phyloP scores from a whole-genome alignment of 192 early-diverging fungal genomes.

The Spizellomyces punctatus region DNA sequence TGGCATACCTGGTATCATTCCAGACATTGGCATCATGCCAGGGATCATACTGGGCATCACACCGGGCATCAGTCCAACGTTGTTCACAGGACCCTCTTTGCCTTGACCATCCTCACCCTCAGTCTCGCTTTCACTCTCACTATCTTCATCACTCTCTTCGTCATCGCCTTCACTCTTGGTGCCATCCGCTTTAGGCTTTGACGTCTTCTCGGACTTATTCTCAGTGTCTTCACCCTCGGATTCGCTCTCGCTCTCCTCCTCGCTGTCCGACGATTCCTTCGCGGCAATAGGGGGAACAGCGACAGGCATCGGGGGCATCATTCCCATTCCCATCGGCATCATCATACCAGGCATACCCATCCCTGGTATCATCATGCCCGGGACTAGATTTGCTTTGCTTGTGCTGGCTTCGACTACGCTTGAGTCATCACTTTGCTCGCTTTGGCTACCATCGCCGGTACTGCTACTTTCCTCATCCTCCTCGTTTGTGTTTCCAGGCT shows the following conservation, averaged over 20 bases:
- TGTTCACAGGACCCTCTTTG: constrained; percentile 7
- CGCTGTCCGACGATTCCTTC: neutral
- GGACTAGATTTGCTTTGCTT: too few relatives aligned
- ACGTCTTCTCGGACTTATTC: neutral
- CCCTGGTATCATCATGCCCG: too few relatives aligned
- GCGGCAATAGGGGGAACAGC: neutral
- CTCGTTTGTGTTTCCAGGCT: too few relatives aligned
- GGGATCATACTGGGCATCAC: constrained; percentile 20
- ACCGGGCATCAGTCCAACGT: neutral
- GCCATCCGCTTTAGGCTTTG: neutral
- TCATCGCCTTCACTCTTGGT: neutral
- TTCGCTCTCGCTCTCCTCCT: neutral
- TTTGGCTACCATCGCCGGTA: constrained; percentile 7
- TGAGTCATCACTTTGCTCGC: constrained; percentile 4
- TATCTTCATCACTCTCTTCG: neutral
- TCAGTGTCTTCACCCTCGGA: neutral
- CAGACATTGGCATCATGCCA: constrained; percentile 6
- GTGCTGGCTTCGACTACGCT: neutral
- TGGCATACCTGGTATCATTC: constrained; percentile 13
- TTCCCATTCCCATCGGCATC: too few relatives aligned
- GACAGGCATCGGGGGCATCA: neutral
- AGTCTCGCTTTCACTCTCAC: neutral
- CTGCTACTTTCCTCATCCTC: neutral
- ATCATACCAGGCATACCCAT: too few relatives aligned
- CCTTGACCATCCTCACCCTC: neutral